Evolutionary conservation across 805 yeast species (phyloP).

Genomic region (Wickerhamomyces xylosicus): DNA sequence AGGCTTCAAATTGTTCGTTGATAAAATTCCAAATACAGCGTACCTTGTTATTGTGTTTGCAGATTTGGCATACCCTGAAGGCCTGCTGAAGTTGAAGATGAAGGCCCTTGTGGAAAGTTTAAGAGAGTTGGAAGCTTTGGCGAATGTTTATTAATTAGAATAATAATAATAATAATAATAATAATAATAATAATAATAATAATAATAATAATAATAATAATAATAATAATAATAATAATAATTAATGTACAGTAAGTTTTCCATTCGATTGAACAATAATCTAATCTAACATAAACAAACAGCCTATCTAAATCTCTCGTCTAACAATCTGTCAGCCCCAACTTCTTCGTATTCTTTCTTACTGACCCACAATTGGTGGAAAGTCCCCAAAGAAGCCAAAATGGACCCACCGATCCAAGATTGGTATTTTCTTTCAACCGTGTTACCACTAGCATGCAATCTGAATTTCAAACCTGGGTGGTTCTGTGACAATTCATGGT

Average conservation of each 20-base stretch:
- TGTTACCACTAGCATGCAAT: slow-evolving; percentile 70
- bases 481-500: slow-evolving; percentile 53
- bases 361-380: slow-evolving; percentile 93
- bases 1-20: background rate
- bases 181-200: too few species aligned
- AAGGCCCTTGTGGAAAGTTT: slow-evolving; percentile 7
- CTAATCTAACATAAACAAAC: background rate
- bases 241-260: background rate
- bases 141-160: slow-evolving; percentile 3
- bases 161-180: background rate
- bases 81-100: slow-evolving; percentile 13
- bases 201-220: too few species aligned
- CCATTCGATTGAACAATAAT: background rate
- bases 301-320: slow-evolving; percentile 70
- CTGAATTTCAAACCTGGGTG: slow-evolving; percentile 84
- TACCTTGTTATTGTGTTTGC: slow-evolving; percentile 13
- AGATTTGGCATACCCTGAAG: slow-evolving; percentile 17
- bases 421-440: slow-evolving; percentile 67
- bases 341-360: slow-evolving; percentile 80
- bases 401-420: slow-evolving; percentile 93
- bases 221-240: too few species aligned
- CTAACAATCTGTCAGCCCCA: slow-evolving; percentile 71
- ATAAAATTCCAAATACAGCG: slow-evolving; percentile 9
- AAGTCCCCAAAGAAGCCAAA: slow-evolving; percentile 79
- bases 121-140: slow-evolving; percentile 13